A percentile compares a stretch with the other conserved stretches of the same genome.
Evolutionary conservation across 2,329 filamentous ascomycete genomes (phyloP).

Genomic region (Leptodontidium sp.): DNA sequence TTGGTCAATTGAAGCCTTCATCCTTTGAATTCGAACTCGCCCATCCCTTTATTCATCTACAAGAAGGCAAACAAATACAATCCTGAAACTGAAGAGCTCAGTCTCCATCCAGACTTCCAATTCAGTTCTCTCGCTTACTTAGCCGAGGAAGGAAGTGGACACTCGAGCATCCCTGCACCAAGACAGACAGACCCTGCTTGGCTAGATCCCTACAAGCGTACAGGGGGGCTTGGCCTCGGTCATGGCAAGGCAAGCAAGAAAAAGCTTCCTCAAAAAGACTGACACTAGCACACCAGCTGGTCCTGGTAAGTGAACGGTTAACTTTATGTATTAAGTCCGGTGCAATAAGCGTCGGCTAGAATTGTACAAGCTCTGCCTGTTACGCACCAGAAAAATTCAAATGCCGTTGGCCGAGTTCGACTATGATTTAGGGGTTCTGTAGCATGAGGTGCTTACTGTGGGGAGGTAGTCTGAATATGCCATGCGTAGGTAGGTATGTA

Average conservation of each 20-base stretch:
- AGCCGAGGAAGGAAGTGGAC: background rate
- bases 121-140: too few relatives aligned
- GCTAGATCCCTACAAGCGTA: background rate
- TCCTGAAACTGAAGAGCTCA: too few relatives aligned
- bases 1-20: too few relatives aligned
- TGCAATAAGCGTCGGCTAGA: slow-evolving; percentile 1
- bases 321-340: background rate
- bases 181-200: background rate
- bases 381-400: slow-evolving; percentile 5
- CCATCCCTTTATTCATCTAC: too few relatives aligned
- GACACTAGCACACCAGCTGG: background rate
- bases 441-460: too few relatives aligned
- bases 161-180: background rate
- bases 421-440: too few relatives aligned
- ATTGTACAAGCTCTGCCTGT: slow-evolving; percentile 4
- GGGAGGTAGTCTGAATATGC: too few relatives aligned
- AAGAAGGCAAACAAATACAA: too few relatives aligned
- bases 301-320: background rate
- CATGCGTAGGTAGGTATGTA: too few relatives aligned
- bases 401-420: background rate
- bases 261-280: slow-evolving; percentile 14
- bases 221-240: slow-evolving; percentile 13
- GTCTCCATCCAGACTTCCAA: too few relatives aligned
- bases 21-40: too few relatives aligned
- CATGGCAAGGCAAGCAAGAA: background rate